Percentiles rank a stretch among this genome's conserved stretches.
phyloP scores from a whole-genome alignment of 2,329 filamentous ascomycete species.

The Trichophyton verrucosum region DNA sequence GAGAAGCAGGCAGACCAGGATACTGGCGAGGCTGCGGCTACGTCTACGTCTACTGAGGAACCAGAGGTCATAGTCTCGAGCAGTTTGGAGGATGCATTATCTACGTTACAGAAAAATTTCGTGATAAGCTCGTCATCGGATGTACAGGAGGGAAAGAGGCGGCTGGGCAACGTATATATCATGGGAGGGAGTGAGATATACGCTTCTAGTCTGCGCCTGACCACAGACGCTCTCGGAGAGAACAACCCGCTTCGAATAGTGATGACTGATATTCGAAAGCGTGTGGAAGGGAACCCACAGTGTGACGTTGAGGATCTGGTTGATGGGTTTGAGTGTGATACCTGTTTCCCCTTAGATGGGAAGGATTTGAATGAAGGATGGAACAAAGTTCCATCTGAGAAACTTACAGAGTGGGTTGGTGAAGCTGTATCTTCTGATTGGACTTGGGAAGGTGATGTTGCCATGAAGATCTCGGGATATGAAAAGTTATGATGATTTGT shows the following conservation, averaged over 20 bases:
- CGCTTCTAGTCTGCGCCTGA: slow-evolving; percentile 46
- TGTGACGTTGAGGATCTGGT: slow-evolving; percentile 10
- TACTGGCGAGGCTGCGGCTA: slow-evolving; percentile 4
- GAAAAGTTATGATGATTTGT: slow-evolving; percentile 19
- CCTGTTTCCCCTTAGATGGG: slow-evolving; percentile 34
- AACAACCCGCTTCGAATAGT: slow-evolving; percentile 25
- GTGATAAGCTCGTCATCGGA: background rate
- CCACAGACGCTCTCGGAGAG: slow-evolving; percentile 7
- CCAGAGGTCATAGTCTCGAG: slow-evolving; percentile 40
- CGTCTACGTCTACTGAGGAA: background rate
- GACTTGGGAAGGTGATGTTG: slow-evolving; percentile 39
- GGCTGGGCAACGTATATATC: slow-evolving; percentile 56
- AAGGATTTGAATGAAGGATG: slow-evolving; percentile 22
- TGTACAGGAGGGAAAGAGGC: slow-evolving; percentile 12
- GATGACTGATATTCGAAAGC: slow-evolving; percentile 29
- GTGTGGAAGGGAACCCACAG: slow-evolving; percentile 8
- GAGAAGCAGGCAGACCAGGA: slow-evolving; percentile 10
- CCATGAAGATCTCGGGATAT: slow-evolving; percentile 38
- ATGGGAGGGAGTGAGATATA: slow-evolving; percentile 90
- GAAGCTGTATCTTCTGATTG: slow-evolving; percentile 30
- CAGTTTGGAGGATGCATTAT: slow-evolving; percentile 48
- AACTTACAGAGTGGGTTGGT: slow-evolving; percentile 33
- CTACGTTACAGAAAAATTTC: slow-evolving; percentile 22
- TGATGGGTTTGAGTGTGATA: slow-evolving; percentile 36
- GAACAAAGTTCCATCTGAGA: slow-evolving; percentile 22